These are phyloP conservation scores for Phytophthora cajani DNA, from an alignment of 352 stramenopile species.

Conservation along the genomic window DNA sequence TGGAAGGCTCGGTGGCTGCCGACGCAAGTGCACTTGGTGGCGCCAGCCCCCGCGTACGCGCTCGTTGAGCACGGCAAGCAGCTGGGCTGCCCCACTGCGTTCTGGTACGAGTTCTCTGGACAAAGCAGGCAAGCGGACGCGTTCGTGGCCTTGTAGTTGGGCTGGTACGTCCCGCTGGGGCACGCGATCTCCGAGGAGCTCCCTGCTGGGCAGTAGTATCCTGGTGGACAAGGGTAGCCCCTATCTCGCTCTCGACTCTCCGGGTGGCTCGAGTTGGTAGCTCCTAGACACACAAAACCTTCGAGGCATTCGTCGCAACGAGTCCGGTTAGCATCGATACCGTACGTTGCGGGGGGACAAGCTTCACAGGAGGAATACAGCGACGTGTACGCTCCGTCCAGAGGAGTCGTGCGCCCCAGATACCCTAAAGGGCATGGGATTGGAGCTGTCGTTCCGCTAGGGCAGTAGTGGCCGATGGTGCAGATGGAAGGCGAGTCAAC, in stretches of 20 bases:
- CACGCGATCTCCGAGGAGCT: conserved; percentile 67
- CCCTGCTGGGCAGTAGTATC: conserved; percentile 77
- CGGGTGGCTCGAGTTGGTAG: conserved; percentile 66
- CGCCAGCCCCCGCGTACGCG: conserved; percentile 57
- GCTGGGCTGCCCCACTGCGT: conserved; percentile 55
- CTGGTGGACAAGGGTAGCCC: conserved; percentile 87
- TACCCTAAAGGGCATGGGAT: conserved; percentile 85
- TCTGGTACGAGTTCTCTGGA: conserved; percentile 82
- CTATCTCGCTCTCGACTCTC: conserved; percentile 58
- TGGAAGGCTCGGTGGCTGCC: conserved; percentile 92
- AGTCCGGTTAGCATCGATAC: conserved; percentile 79
- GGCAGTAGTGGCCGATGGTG: conserved; percentile 76
- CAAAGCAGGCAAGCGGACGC: conserved; percentile 70
- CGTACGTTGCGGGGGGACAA: conserved; percentile 83
- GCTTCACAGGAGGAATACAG: conserved; percentile 68
- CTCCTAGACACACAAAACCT: conserved; percentile 88
- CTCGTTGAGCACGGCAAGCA: conserved; percentile 92
- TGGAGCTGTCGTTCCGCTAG: conserved; percentile 50
- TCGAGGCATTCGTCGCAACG: conserved; percentile 71
- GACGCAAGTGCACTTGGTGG: conserved; percentile 81
- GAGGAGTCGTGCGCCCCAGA: conserved; percentile 56
- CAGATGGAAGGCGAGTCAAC: conserved; percentile 48
- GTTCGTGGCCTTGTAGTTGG: conserved; percentile 49
- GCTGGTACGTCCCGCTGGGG: conserved; percentile 82
- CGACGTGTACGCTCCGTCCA: conserved; percentile 55